A percentile compares a stretch with the other conserved stretches of the same genome.
phyloP scores from a whole-genome alignment of 352 stramenopile genomes.

The Globisporangium barbulae region DNA sequence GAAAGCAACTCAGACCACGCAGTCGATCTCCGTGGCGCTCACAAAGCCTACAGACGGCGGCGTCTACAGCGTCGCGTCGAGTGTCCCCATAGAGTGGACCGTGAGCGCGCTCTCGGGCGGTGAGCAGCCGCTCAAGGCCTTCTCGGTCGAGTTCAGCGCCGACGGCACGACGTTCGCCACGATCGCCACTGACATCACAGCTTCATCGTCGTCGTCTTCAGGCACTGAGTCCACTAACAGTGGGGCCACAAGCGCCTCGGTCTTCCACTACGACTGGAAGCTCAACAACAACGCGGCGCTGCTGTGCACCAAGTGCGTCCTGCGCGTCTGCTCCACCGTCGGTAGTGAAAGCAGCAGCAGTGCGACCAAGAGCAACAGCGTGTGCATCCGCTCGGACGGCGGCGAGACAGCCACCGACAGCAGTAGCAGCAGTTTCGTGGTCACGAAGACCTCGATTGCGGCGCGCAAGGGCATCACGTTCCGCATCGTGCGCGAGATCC shows the following conservation, averaged over 20 bases:
- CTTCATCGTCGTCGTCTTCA: slow-evolving; percentile 7
- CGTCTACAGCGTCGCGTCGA: slow-evolving; percentile 42
- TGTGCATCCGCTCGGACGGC: slow-evolving; percentile 56
- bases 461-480: slow-evolving; percentile 30
- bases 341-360: slow-evolving; percentile 5
- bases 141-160: slow-evolving; percentile 48
- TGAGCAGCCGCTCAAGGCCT: slow-evolving; percentile 21
- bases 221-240: not conserved
- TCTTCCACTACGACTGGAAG: slow-evolving; percentile 48
- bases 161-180: slow-evolving; percentile 29
- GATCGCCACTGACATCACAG: slow-evolving; percentile 24
- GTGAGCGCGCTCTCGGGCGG: slow-evolving; percentile 23
- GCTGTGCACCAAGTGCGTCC: slow-evolving; percentile 41
- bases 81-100: slow-evolving; percentile 42
- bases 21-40: slow-evolving; percentile 31
- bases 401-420: slow-evolving; percentile 8
- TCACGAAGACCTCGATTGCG: slow-evolving; percentile 4
- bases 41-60: slow-evolving; percentile 35
- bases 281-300: slow-evolving; percentile 34
- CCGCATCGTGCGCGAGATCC: slow-evolving; percentile 45
- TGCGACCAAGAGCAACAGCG: slow-evolving; percentile 16
- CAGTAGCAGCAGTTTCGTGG: not conserved
- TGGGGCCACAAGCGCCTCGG: not conserved
- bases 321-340: slow-evolving; percentile 34
- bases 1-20: not conserved